Conservation (phyloP, 805 yeast species). For the Yamadazyma nakazawae region DNA sequence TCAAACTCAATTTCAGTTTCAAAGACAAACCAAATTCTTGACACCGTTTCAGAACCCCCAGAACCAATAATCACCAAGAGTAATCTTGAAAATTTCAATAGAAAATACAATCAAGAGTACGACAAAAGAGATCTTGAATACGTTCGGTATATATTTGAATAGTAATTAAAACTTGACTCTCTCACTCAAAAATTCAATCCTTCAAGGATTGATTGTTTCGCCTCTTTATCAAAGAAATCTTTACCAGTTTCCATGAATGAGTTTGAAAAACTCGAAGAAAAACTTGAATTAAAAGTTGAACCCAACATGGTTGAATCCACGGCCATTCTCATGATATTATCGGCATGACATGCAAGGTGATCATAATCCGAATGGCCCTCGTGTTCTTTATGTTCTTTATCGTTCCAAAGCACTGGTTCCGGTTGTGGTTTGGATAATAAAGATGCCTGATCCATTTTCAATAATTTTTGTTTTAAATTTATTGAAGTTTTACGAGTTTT, state of each 20-base stretch:
- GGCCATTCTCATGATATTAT: slow-evolving; percentile 45
- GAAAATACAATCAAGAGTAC: slow-evolving; percentile 19
- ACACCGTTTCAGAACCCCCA: not conserved
- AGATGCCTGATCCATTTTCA: slow-evolving; percentile 16
- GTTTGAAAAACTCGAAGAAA: slow-evolving; percentile 33
- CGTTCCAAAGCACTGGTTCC: not conserved
- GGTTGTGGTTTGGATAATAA: slow-evolving; percentile 4
- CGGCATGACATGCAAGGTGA: slow-evolving; percentile 45
- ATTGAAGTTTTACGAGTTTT: slow-evolving; percentile 14
- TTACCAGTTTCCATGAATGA: slow-evolving; percentile 26
- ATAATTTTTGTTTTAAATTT: slow-evolving; percentile 12
- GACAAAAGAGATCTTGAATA: slow-evolving; percentile 26
- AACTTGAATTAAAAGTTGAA: slow-evolving; percentile 36
- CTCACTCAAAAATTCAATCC: slow-evolving; percentile 14
- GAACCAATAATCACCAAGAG: not conserved
- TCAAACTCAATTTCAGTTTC: too few relatives aligned
- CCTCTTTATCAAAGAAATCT: slow-evolving; percentile 17
- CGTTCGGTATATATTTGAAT: slow-evolving; percentile 14
- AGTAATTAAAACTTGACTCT: too few relatives aligned
- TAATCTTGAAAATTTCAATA: slow-evolving; percentile 6
- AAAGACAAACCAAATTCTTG: too few relatives aligned
- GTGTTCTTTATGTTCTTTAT: not conserved
- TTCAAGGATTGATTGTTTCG: slow-evolving; percentile 15
- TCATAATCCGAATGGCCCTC: slow-evolving; percentile 29
- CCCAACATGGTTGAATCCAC: slow-evolving; percentile 46